Evolutionary conservation across 352 stramenopile genomes (phyloP).

Genomic region (Globisporangium radiosum): DNA sequence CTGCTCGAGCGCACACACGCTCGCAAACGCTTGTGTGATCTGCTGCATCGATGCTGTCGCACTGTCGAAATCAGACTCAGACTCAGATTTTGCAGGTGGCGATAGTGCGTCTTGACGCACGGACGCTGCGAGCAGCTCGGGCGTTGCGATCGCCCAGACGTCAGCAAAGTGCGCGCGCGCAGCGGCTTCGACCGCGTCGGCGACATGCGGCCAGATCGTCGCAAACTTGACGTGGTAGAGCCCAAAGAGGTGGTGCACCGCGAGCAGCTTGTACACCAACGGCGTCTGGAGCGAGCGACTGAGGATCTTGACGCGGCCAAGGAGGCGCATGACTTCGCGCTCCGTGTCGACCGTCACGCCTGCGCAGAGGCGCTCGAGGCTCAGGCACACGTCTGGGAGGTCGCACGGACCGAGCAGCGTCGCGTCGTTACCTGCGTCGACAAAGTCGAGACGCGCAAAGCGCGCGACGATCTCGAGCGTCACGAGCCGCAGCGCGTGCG

Average conservation of each 20-base stretch:
- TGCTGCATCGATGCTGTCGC: constrained; percentile 10
- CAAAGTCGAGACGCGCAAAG: constrained; percentile 44
- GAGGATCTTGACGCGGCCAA: constrained; percentile 77
- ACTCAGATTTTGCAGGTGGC: too few relatives aligned
- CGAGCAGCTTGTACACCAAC: constrained; percentile 70
- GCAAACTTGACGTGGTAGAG: constrained; percentile 88
- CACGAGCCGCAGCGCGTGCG: constrained; percentile 57
- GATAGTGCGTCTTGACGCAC: constrained; percentile 18
- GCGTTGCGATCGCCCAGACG: constrained; percentile 51
- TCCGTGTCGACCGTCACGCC: constrained; percentile 69
- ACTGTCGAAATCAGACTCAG: too few relatives aligned
- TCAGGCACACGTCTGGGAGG: constrained; percentile 53
- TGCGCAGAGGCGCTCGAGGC: constrained; percentile 51
- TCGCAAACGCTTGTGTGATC: constrained; percentile 46
- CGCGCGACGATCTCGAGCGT: constrained; percentile 58
- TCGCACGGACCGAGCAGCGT: constrained; percentile 57
- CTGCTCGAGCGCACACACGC: constrained; percentile 50
- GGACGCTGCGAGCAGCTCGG: constrained; percentile 44
- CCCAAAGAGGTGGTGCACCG: constrained; percentile 68
- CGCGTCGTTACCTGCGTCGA: constrained; percentile 27
- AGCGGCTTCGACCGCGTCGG: constrained; percentile 58
- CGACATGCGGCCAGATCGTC: constrained; percentile 78
- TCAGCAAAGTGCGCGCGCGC: constrained; percentile 48
- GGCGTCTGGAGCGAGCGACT: constrained; percentile 65
- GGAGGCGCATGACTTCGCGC: constrained; percentile 71